phyloP scores from a whole-genome alignment of 768 basidiomycete species.

The Brasilioporus rufonigricans region DNA sequence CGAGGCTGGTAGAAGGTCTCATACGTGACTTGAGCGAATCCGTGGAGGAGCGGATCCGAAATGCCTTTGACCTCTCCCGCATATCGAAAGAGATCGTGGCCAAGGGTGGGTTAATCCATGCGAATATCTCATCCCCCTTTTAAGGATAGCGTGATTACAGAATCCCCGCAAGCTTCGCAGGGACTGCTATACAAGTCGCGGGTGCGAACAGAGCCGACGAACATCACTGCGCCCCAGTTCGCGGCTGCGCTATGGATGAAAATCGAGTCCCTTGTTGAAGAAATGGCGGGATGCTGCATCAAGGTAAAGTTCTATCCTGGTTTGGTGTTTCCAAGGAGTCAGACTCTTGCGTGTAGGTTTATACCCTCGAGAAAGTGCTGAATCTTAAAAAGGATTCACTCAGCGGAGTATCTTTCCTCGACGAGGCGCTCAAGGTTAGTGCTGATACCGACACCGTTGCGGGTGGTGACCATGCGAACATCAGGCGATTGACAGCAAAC shows the following conservation, averaged over 20 bases:
- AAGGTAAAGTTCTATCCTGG: slow-evolving; percentile 50
- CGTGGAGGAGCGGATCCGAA: slow-evolving; percentile 76
- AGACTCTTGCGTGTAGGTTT: slow-evolving; percentile 54
- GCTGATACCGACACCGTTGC: not conserved
- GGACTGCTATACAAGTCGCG: slow-evolving; percentile 76
- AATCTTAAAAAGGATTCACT: slow-evolving; percentile 81
- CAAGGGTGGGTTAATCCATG: slow-evolving; percentile 74
- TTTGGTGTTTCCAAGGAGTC: not conserved
- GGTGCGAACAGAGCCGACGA: slow-evolving; percentile 88
- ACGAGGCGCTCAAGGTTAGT: slow-evolving; percentile 88
- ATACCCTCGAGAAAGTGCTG: slow-evolving; percentile 92
- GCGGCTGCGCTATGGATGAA: slow-evolving; percentile 52
- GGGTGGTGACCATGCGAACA: not conserved
- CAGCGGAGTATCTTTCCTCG: slow-evolving; percentile 77
- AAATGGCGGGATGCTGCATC: slow-evolving; percentile 87
- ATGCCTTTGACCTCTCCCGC: slow-evolving; percentile 81
- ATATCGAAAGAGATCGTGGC: slow-evolving; percentile 83
- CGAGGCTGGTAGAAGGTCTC: slow-evolving; percentile 77
- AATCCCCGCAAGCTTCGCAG: slow-evolving; percentile 27
- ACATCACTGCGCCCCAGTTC: slow-evolving; percentile 83
- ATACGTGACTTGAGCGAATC: slow-evolving; percentile 78
- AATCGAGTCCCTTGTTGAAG: slow-evolving; percentile 75
- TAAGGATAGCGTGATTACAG: too few species aligned
- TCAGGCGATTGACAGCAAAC: slow-evolving; percentile 88
- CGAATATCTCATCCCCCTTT: too few species aligned